These are phyloP conservation scores for Pleurotus tuoliensis DNA, from an alignment of 768 basidiomycete genomes.

Conservation along the genomic window DNA sequence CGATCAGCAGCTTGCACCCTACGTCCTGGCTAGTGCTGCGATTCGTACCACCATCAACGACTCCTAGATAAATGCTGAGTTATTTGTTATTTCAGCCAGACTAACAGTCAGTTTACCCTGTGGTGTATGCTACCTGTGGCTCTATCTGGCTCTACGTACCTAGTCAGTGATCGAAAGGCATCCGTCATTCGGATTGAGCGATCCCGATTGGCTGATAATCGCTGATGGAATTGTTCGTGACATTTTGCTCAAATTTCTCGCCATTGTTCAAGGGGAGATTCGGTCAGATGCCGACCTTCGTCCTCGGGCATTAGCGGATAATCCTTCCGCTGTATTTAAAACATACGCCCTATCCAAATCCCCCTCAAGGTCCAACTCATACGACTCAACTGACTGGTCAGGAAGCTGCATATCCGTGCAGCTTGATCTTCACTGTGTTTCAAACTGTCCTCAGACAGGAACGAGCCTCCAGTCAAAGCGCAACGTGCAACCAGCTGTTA, in stretches of 20 bases:
- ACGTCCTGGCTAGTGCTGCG: background rate
- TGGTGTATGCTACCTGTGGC: no score
- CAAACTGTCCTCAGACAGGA: background rate
- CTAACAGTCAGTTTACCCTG: background rate
- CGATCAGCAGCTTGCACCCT: background rate
- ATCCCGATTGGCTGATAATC: constrained; percentile 4
- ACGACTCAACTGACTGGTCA: no score
- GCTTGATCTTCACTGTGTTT: no score
- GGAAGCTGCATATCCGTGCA: no score
- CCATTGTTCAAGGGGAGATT: background rate
- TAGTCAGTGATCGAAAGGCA: background rate
- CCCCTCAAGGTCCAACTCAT: no score
- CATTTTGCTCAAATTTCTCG: constrained; percentile 6
- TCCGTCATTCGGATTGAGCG: background rate
- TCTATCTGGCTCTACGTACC: no score
- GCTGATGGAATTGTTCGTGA: constrained; percentile 3
- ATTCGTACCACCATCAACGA: background rate
- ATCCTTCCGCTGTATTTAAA: no score
- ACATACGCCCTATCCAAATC: no score
- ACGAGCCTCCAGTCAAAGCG: constrained; percentile 4
- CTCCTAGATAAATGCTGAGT: background rate
- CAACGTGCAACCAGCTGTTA: background rate
- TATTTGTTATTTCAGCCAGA: background rate
- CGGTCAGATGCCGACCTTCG: background rate
- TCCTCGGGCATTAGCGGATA: no score